Evolutionary conservation across 2,329 filamentous ascomycete genomes (phyloP), one percentile per base, ranked within the genome.

Genomic region (Neofusicoccum kwambonambiense): DNA sequence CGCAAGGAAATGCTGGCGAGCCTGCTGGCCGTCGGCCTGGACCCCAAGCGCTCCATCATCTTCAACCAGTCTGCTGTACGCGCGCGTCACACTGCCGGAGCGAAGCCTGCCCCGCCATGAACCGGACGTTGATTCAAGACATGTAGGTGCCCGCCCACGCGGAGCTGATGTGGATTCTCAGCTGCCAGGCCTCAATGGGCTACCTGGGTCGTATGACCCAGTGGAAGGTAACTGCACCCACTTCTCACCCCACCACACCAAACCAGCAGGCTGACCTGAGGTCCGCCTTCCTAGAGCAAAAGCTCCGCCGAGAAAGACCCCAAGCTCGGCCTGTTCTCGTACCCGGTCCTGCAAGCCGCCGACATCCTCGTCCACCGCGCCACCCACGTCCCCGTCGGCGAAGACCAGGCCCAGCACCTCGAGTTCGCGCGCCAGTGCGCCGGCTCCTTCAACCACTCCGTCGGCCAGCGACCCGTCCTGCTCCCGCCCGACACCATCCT

Each of bases 151-250:
- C 88, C 17, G 88, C 89, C 52, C 95, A 98, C 79, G 82, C 90
- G 3, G 93, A 98, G 77, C 84, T 99, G 68, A 96, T 97, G 91
- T 99, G 95, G 95, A 93, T 98, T 73, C 80, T 99, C 67, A 94
- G 92, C 74, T 97, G 93, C 69, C 90, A 91, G 61, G 91, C 95
- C 27, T 94, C 91, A 4, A 93, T 95, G 77, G 95, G 95, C 44
- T 96, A 97, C 78, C 81, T 99, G n/a, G 90, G 90, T 9, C 85
- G 95, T n/a, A 99, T 99, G 95, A 98, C 95, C 34, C 95, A 98
- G 78, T 99, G 95, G 93, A 99, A 99, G 88, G 92, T 92, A 73
- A 12, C 11, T 69, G 73, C 44, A n/a, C 58, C 35, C 35, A 4
- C 13, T n/a, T 19, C 2, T 2, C 11, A n/a, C 31, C 7, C n/a